phyloP scores from a whole-genome alignment of 148 eudicot species.

The Fallopia convolvulus region DNA sequence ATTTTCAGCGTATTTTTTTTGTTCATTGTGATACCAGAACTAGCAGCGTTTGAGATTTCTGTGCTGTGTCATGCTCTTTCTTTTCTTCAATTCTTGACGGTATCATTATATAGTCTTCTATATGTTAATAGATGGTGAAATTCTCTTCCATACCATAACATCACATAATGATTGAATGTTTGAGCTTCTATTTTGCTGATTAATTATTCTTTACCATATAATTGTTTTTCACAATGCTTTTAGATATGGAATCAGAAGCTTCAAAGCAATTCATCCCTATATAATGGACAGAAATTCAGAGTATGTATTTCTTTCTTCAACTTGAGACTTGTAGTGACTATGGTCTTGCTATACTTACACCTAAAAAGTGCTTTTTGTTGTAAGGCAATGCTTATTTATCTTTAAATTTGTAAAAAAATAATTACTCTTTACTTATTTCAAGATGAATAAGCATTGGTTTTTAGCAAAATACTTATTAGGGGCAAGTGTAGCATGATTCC shows the following conservation, averaged over 20 bases:
- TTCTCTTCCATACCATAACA: neutral
- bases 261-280: conserved; percentile 49
- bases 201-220: neutral
- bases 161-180: neutral
- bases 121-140: neutral
- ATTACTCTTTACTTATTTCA: too few relatives aligned
- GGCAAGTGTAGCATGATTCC: too few relatives aligned
- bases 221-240: neutral
- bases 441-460: too few relatives aligned
- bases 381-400: too few relatives aligned
- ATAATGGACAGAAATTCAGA: conserved; percentile 76
- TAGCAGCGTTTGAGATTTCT: neutral
- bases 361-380: too few relatives aligned
- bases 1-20: neutral
- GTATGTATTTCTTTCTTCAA: conserved; percentile 29
- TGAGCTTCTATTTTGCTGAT: neutral
- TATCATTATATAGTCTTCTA: neutral
- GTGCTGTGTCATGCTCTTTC: neutral
- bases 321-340: neutral
- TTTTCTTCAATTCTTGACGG: neutral
- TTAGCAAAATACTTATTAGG: too few relatives aligned
- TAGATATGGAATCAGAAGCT: conserved; percentile 73
- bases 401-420: too few relatives aligned
- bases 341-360: too few relatives aligned
- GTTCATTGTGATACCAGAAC: neutral